phyloP scores from a whole-genome alignment of 192 early-diverging fungal genomes.

The Umbelopsis isabellina region DNA sequence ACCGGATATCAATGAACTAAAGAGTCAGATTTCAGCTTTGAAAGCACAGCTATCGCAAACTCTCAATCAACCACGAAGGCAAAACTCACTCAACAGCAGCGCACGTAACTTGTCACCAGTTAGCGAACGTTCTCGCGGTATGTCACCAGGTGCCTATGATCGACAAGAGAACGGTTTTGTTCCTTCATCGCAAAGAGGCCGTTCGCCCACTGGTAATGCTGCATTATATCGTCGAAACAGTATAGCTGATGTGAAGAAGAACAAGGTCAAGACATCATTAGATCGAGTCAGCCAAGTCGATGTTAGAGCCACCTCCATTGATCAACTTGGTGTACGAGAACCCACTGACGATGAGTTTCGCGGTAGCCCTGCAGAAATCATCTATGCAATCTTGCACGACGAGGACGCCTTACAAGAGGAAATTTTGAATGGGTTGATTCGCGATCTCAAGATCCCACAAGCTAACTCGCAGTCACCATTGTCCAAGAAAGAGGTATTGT shows the following conservation, averaged over 20 bases:
- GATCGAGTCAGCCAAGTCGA: conserved; percentile 10
- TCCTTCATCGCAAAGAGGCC: conserved; percentile 2
- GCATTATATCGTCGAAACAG: not conserved
- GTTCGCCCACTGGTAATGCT: conserved; percentile 16
- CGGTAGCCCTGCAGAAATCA: conserved; percentile 39
- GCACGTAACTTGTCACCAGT: conserved; percentile 25
- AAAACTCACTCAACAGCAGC: conserved; percentile 22
- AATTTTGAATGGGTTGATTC: conserved; percentile 88
- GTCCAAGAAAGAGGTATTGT: conserved; percentile 85
- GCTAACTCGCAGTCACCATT: conserved; percentile 79
- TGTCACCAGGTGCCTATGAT: conserved; percentile 24
- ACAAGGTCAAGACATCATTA: conserved; percentile 17
- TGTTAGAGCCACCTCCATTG: conserved; percentile 5
- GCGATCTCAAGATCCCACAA: conserved; percentile 86
- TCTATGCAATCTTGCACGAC: conserved; percentile 55
- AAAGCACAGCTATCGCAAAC: conserved; percentile 72
- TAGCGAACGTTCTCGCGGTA: conserved; percentile 19
- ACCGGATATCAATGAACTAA: conserved; percentile 63
- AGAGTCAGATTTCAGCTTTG: conserved; percentile 71
- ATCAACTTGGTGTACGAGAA: conserved; percentile 17
- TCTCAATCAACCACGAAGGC: conserved; percentile 52
- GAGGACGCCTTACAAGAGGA: conserved; percentile 71
- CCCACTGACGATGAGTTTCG: conserved; percentile 15
- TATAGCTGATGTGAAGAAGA: conserved; percentile 17
- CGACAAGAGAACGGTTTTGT: conserved; percentile 33